Base-by-base conservation (phyloP, 2,329 filamentous ascomycete species). In the Gnomoniopsis smithogilvyi region DNA sequence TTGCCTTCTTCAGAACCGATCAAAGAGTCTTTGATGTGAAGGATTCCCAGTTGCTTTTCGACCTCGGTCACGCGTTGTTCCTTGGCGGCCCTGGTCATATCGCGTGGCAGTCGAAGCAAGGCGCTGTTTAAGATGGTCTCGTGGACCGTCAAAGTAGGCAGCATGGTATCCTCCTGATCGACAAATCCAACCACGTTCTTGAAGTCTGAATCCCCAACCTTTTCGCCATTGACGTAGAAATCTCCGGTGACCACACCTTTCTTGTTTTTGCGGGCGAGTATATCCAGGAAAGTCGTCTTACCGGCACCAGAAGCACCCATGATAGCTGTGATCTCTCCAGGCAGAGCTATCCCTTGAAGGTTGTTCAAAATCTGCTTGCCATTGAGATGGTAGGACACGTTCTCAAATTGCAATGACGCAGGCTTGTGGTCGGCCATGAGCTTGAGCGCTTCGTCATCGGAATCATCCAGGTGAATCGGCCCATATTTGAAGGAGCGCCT, bases 301-400 rank as follows among this genome's bases (percentile, higher is more conserved):
- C 95, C 95, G 46, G 95, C 96, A 33, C 95, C 95, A 0, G 95
- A 99, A 8, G 95, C 94, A 58, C 95, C 95, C 94, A 99, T 99
- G 67, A 99, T 96, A 10, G 95, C 95, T 65, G 94, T 91, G 8
- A 98, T 85, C 72, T 99, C 92, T n/a, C 96, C 96, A 2, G 94
- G 92, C 65, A 90, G 89, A n/a, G 94, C 93, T 46, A 92, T 87
- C 50, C 95, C 95, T 64, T 89, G 87, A 36, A 99, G 89, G 15
- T 84, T 85, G 17, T 83, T 82, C 2, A 99, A 79, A 50, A 99
- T 97, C 54, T 90, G 82, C 74, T 91, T 97, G 43, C 92, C 92
- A 64, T 96, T 96, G 41, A 99, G 80, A 22, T 83, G 81, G 70
- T 99, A 99, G 0, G 87, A 86, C 3, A 99, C 89, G 61, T 96